Conservation (phyloP, 768 basidiomycete species). For the Antrodiella citrinella region DNA sequence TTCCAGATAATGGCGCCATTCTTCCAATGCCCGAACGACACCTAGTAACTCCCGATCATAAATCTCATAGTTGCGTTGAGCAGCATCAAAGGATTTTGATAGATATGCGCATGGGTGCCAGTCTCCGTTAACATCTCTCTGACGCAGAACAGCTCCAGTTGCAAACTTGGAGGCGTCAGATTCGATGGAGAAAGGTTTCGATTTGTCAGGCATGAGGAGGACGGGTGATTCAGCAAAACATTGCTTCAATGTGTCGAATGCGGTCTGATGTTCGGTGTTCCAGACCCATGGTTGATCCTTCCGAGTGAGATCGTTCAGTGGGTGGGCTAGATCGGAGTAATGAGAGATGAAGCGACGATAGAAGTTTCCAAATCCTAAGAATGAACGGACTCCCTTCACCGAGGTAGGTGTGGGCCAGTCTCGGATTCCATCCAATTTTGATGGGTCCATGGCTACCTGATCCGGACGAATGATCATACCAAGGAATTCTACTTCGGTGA, state of each 20-base stretch:
- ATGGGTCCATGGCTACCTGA: constrained; percentile 22
- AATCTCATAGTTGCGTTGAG: constrained; percentile 23
- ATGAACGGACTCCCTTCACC: too few relatives aligned
- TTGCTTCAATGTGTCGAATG: constrained; percentile 16
- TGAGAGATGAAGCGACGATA: constrained; percentile 21
- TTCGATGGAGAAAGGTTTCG: constrained; percentile 10
- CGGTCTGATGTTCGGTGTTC: constrained; percentile 1
- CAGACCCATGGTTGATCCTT: constrained; percentile 3
- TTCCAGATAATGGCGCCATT: constrained; percentile 20
- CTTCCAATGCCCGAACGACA: constrained; percentile 21
- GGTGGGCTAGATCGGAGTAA: too few relatives aligned
- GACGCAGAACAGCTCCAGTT: constrained; percentile 19
- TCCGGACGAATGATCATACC: constrained; percentile 21
- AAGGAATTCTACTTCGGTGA: constrained; percentile 17
- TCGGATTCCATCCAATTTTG: constrained; percentile 22
- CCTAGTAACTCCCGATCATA: constrained; percentile 32
- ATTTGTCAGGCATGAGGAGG: constrained; percentile 6
- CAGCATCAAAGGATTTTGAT: constrained; percentile 5
- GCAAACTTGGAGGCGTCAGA: constrained; percentile 17
- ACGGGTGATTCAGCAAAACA: constrained; percentile 13
- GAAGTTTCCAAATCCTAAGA: constrained; percentile 25
- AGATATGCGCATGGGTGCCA: constrained; percentile 10
- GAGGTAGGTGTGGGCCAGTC: constrained; percentile 22
- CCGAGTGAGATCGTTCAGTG: too few relatives aligned
- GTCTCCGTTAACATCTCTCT: constrained; percentile 18